Conservation (phyloP, 768 basidiomycete genomes). For the Lactifluus piperatus region DNA sequence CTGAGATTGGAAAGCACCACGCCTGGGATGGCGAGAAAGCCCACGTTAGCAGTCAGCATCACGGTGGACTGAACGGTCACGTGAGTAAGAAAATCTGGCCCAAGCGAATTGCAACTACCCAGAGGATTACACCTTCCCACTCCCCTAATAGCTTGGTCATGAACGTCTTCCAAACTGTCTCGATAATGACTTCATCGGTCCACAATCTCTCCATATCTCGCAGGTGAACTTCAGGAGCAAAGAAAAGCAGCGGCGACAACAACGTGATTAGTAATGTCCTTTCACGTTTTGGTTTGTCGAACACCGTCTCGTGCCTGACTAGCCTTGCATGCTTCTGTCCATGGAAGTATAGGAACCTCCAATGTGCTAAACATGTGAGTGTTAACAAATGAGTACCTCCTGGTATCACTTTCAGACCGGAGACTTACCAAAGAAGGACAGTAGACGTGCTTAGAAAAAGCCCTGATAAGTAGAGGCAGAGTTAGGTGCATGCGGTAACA, state of each 20-base stretch:
- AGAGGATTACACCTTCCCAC: constrained; percentile 14
- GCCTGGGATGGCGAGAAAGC: constrained; percentile 30
- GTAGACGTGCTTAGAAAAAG: constrained; percentile 5
- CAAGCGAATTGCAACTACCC: neutral
- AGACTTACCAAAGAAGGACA: constrained; percentile 15
- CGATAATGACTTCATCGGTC: constrained; percentile 10
- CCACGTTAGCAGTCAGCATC: constrained; percentile 28
- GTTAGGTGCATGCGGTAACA: neutral
- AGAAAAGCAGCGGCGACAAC: constrained; percentile 13
- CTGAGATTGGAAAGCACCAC: constrained; percentile 11
- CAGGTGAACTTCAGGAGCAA: constrained; percentile 16
- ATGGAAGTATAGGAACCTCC: constrained; percentile 15
- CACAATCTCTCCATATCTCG: constrained; percentile 14
- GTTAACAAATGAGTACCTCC: neutral
- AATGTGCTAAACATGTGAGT: constrained; percentile 3
- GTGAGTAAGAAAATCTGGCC: neutral
- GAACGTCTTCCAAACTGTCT: constrained; percentile 8
- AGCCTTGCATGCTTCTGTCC: constrained; percentile 15
- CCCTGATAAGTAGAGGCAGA: neutral
- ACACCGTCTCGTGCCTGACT: constrained; percentile 2
- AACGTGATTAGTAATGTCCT: constrained; percentile 11
- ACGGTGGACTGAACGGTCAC: constrained; percentile 23
- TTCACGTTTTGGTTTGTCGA: neutral
- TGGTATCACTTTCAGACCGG: neutral
- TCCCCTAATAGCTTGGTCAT: constrained; percentile 6